Evolutionary conservation across 257 asterid genomes (phyloP).

Genomic region (Mentha longifolia): DNA sequence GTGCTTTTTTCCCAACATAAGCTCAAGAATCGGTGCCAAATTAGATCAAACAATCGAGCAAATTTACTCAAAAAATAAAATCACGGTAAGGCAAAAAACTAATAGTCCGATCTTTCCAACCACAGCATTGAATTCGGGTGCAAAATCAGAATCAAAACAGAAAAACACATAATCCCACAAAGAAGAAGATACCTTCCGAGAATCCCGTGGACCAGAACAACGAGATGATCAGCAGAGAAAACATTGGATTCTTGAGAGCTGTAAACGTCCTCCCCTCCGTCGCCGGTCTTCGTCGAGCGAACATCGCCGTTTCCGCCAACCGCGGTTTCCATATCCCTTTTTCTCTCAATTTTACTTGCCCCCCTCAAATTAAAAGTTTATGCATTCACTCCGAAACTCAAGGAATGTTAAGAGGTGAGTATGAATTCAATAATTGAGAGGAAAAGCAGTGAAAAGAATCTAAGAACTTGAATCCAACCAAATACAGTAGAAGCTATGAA

Average conservation of each 20-base stretch:
- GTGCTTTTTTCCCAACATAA: neutral
- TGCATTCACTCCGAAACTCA: slow-evolving; percentile 28
- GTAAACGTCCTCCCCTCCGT: slow-evolving; percentile 76
- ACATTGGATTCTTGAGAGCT: slow-evolving; percentile 62
- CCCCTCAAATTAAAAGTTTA: slow-evolving; percentile 6
- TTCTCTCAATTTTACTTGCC: neutral
- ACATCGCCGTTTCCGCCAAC: slow-evolving; percentile 42
- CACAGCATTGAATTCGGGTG: neutral
- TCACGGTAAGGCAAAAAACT: neutral
- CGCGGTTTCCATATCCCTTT: slow-evolving; percentile 49
- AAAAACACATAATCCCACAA: neutral
- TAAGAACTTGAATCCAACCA: neutral
- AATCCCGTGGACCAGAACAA: slow-evolving; percentile 95
- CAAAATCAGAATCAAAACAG: neutral
- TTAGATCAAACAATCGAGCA: slow-evolving; percentile 1
- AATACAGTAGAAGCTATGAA: too few species aligned
- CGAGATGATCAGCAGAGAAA: slow-evolving; percentile 88
- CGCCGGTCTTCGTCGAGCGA: slow-evolving; percentile 58
- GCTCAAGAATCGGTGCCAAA: slow-evolving; percentile 2
- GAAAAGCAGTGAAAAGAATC: neutral
- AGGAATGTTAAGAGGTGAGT: neutral
- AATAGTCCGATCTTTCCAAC: neutral
- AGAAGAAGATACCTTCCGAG: slow-evolving; percentile 75
- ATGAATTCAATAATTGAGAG: neutral
- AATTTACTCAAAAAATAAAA: neutral